A percentile compares a stretch with the other conserved stretches of the same genome.
These are phyloP conservation scores for Solanum corneliomulleri DNA, from an alignment of 257 asterid genomes.

Conservation along the genomic window DNA sequence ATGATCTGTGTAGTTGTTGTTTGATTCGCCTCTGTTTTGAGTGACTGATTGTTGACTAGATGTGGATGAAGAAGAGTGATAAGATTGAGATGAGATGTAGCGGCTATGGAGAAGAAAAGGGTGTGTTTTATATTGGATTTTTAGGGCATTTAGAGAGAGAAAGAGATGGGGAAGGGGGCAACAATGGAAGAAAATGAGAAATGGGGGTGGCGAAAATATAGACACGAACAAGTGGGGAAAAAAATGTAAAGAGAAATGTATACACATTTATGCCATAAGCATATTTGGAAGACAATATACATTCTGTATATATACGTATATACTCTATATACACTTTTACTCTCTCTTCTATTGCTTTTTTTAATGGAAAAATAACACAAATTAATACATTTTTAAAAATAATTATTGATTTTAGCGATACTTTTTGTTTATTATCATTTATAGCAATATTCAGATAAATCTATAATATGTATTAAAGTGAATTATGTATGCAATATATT, in stretches of 20 bases:
- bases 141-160: background rate
- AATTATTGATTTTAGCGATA: too few relatives aligned
- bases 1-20: background rate
- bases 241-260: background rate
- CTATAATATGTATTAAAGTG: too few relatives aligned
- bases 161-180: background rate
- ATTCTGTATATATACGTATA: background rate
- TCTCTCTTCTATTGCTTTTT: too few relatives aligned
- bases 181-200: conserved; percentile 2
- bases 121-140: background rate
- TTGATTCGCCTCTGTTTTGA: background rate
- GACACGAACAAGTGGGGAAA: background rate
- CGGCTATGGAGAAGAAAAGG: background rate
- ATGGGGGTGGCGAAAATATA: background rate
- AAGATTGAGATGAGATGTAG: background rate
- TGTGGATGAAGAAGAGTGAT: background rate
- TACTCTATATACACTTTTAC: too few relatives aligned
- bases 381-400: too few relatives aligned
- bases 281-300: background rate
- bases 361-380: too few relatives aligned
- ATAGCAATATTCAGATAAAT: too few relatives aligned
- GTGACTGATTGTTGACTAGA: background rate
- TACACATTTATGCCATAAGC: background rate
- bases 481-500: too few relatives aligned
- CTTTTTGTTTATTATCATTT: too few relatives aligned